Conservation (phyloP, 805 yeast genomes). For the Diddensiella caesifluorescens region DNA sequence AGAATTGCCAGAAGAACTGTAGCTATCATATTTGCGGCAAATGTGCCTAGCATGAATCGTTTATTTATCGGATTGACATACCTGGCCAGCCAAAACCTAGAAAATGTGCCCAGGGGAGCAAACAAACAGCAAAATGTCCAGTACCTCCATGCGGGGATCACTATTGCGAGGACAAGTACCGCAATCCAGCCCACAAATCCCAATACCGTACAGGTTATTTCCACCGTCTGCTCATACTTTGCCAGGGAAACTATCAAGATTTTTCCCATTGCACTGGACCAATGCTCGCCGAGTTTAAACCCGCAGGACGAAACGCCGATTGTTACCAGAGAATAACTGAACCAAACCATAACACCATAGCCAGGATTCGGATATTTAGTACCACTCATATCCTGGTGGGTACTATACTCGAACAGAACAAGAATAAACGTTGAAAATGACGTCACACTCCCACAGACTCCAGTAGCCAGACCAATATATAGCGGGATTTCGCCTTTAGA, state of each 20-base stretch:
- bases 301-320: slow-evolving; percentile 57
- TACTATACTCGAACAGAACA: slow-evolving; percentile 48
- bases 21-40: slow-evolving; percentile 45
- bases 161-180: slow-evolving; percentile 40
- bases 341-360: slow-evolving; percentile 72
- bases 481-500: slow-evolving; percentile 43
- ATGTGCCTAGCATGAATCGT: slow-evolving; percentile 53
- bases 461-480: slow-evolving; percentile 62
- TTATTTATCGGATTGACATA: slow-evolving; percentile 46
- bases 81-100: slow-evolving; percentile 51
- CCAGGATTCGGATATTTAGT: slow-evolving; percentile 50
- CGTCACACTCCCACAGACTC: slow-evolving; percentile 78
- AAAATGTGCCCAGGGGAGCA: slow-evolving; percentile 64
- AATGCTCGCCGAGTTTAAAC: slow-evolving; percentile 52
- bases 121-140: slow-evolving; percentile 68
- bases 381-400: slow-evolving; percentile 30
- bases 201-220: slow-evolving; percentile 27
- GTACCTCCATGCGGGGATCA: slow-evolving; percentile 44
- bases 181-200: slow-evolving; percentile 34
- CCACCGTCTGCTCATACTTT: slow-evolving; percentile 35
- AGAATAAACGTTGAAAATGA: slow-evolving; percentile 65
- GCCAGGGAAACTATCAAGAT: too few species aligned
- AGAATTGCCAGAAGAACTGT: slow-evolving; percentile 41
- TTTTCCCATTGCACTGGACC: slow-evolving; percentile 17
- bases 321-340: slow-evolving; percentile 58